Evolutionary conservation across 139 green algal species (phyloP).

Genomic region (Nannochloris sp.): DNA sequence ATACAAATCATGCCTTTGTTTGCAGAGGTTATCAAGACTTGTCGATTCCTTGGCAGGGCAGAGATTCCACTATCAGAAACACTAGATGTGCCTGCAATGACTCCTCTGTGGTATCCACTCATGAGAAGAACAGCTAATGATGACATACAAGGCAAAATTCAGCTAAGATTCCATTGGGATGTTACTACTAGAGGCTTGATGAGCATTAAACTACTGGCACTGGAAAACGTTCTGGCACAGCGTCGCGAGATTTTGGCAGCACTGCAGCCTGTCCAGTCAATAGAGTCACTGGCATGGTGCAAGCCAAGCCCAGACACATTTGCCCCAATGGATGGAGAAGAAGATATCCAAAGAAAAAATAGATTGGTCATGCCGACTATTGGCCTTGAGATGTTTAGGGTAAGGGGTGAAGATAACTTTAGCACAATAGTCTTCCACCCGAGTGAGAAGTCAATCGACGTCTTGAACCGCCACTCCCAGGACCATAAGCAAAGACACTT

Average conservation of each 20-base stretch:
- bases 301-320: not conserved
- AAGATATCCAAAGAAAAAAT: not conserved
- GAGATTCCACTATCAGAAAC: slow-evolving; percentile 60
- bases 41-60: slow-evolving; percentile 41
- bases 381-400: slow-evolving; percentile 17
- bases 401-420: not conserved
- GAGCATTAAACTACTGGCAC: slow-evolving; percentile 49
- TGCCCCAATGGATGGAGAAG: not conserved
- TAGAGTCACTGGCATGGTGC: slow-evolving; percentile 7
- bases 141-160: slow-evolving; percentile 34
- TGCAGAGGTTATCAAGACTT: slow-evolving; percentile 36
- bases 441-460: slow-evolving; percentile 21
- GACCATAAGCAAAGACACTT: slow-evolving; percentile 35
- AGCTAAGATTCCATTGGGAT: slow-evolving; percentile 61
- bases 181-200: slow-evolving; percentile 65
- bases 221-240: slow-evolving; percentile 62
- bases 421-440: slow-evolving; percentile 4
- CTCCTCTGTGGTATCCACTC: slow-evolving; percentile 36
- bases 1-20: not conserved
- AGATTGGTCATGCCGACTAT: slow-evolving; percentile 1
- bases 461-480: slow-evolving; percentile 30
- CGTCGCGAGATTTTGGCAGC: slow-evolving; percentile 58
- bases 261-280: slow-evolving; percentile 42
- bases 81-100: slow-evolving; percentile 30
- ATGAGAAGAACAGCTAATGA: slow-evolving; percentile 35